These are phyloP conservation scores for Mycena venus DNA, from an alignment of 768 basidiomycete species.

Conservation along the genomic window DNA sequence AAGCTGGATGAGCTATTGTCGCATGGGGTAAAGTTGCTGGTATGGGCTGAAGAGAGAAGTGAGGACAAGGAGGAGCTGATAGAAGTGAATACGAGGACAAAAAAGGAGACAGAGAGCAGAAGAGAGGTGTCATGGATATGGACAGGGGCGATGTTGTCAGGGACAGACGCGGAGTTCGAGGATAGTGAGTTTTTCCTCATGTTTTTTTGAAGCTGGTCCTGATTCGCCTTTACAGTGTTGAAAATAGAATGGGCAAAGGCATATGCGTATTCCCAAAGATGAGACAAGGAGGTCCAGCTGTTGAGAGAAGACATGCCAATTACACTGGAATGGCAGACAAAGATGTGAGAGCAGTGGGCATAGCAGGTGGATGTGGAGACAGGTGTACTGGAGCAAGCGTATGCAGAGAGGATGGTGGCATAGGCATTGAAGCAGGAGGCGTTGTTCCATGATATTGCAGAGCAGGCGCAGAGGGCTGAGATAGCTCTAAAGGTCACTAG, in stretches of 20 bases:
- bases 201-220: neutral
- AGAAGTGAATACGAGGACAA: neutral
- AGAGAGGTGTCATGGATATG: conserved; percentile 19
- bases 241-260: conserved; percentile 29
- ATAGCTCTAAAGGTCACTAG: neutral
- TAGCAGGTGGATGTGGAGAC: neutral
- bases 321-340: neutral
- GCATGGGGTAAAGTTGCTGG: neutral
- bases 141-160: neutral
- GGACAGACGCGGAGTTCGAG: neutral
- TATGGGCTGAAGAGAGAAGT: neutral
- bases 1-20: neutral
- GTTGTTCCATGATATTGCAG: too few relatives aligned
- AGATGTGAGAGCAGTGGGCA: conserved; percentile 8
- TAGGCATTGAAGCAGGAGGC: too few relatives aligned
- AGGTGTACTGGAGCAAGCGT: neutral
- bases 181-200: neutral
- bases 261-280: neutral
- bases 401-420: neutral
- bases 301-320: conserved; percentile 24
- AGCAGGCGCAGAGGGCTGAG: neutral
- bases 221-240: neutral
- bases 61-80: too few relatives aligned
- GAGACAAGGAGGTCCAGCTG: conserved; percentile 25
- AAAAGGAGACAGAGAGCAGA: neutral